Evolutionary conservation across 2,329 filamentous ascomycete genomes (phyloP).

Genomic region (Ceratocystis destructans): DNA sequence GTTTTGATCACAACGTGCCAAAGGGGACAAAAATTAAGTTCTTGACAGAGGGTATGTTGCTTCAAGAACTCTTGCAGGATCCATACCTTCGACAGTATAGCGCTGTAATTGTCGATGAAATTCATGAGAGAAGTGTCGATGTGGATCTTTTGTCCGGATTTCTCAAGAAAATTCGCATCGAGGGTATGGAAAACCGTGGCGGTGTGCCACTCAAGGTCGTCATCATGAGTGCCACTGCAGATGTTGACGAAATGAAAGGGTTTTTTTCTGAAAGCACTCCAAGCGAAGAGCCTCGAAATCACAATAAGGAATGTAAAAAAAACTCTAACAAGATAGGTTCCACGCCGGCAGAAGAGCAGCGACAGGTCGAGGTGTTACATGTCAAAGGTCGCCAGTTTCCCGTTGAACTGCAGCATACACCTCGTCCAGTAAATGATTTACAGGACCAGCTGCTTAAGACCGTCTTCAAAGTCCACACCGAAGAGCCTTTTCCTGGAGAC

Average conservation of each 20-base stretch:
- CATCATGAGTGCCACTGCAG: conserved; percentile 93
- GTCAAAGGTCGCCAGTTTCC: conserved; percentile 82
- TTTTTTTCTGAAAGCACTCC: conserved; percentile 43
- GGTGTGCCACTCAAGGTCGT: conserved; percentile 72
- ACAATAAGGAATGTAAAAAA: neutral
- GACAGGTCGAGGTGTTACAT: conserved; percentile 27
- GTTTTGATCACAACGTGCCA: conserved; percentile 81
- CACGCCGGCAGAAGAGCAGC: conserved; percentile 7
- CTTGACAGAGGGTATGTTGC: conserved; percentile 86
- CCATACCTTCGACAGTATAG: conserved; percentile 73
- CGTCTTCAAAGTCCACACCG: conserved; percentile 74
- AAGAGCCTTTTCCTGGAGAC: conserved; percentile 85
- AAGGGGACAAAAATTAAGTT: conserved; percentile 80
- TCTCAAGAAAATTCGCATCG: conserved; percentile 58
- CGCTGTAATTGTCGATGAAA: conserved; percentile 84
- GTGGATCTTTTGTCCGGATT: conserved; percentile 87
- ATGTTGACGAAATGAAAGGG: conserved; percentile 58
- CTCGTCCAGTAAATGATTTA: conserved; percentile 63
- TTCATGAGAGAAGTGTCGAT: conserved; percentile 90
- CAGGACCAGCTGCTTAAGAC: conserved; percentile 67
- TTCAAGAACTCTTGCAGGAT: conserved; percentile 85
- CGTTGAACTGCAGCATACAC: conserved; percentile 63
- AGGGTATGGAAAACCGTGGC: conserved; percentile 49
- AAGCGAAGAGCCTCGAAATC: neutral
- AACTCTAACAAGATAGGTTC: neutral